Base-by-base conservation (phyloP, 192 early-diverging fungal species). In the Glomus cerebriforme region DNA sequence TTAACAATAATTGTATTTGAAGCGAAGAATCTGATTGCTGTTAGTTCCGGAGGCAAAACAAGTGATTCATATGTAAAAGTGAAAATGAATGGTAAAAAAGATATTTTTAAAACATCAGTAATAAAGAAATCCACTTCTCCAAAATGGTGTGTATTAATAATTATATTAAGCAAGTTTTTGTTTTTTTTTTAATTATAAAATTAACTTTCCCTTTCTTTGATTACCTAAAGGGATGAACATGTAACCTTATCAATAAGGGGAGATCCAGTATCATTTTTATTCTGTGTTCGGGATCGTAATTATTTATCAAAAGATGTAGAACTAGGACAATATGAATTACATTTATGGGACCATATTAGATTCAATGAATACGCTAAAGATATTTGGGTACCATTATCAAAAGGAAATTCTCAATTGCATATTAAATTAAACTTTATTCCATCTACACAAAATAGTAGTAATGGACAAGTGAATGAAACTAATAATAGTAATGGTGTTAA, bases 31-130 rank as follows among this genome's bases (percentile, higher is more conserved):
- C 77, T 90, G 22, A 79, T 80, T 59, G 86, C 87, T 32, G 82
- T 84, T 39, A 82, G 89, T 85, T 70, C 85, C 59, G 73, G 85
- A 37, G 84, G 83, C 31, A 76, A 64, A 24, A 88, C 90, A 7
- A 93, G 92, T 69, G 91, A 93, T 74, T 92, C 93, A 26, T 95
- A 90, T 79, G 90, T 91, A 19, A 89, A 85, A 58, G 85, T 92
- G 31, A 76, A 84, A 39, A 83, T 89, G 26, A 90, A 91, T 19
- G 49, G 49, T 71, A 85, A 80, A 54, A 93, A 91, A 67, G 86
- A 81, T 26, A 66, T 95, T 17, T 77, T 83, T 80, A 94, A 94
- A 81, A 95, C 93, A 12, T 80, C 85, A 45, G 84, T 88, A 7
- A 86, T 90, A 67, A 94, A 95, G 84, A 93, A 93, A 80, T 92